phyloP scores from a whole-genome alignment of 176 grass and related monocot genomes.

The Paspalum vaginatum region DNA sequence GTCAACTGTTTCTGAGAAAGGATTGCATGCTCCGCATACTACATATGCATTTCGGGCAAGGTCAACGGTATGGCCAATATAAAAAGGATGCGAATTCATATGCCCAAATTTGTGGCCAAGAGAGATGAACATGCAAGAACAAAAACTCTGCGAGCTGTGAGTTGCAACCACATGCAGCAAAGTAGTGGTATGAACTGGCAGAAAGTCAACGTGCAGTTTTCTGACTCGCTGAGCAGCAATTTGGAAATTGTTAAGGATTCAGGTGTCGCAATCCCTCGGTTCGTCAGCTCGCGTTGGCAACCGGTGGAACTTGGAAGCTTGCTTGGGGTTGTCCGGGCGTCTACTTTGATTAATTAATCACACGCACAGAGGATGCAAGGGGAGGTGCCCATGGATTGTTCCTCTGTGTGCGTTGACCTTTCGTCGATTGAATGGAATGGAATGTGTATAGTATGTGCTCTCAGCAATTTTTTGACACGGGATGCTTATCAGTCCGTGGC shows the following conservation, averaged over 20 bases:
- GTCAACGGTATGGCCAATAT: conserved; percentile 6
- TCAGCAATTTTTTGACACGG: background rate
- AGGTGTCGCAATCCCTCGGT: background rate
- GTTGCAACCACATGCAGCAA: background rate
- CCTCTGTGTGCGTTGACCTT: background rate
- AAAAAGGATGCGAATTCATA: background rate
- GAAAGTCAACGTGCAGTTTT: background rate
- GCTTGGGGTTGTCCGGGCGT: background rate
- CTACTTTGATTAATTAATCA: conserved; percentile 17
- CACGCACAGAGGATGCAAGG: background rate
- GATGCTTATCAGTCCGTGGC: background rate
- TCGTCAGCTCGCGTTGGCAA: conserved; percentile 4
- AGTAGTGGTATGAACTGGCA: conserved; percentile 13
- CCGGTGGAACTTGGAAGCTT: background rate
- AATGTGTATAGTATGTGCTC: background rate
- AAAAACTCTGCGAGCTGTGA: background rate
- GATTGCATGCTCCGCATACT: background rate
- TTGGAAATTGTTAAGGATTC: background rate
- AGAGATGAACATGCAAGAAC: background rate
- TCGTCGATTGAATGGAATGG: background rate
- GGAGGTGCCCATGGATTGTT: background rate
- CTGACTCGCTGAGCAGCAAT: background rate
- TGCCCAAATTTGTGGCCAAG: background rate
- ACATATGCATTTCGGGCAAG: background rate
- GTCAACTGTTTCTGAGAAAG: conserved; percentile 19